Evolutionary conservation across 2,329 filamentous ascomycete species (phyloP), one percentile per base, ranked within the genome.

Genomic region (Daldinia sp.): DNA sequence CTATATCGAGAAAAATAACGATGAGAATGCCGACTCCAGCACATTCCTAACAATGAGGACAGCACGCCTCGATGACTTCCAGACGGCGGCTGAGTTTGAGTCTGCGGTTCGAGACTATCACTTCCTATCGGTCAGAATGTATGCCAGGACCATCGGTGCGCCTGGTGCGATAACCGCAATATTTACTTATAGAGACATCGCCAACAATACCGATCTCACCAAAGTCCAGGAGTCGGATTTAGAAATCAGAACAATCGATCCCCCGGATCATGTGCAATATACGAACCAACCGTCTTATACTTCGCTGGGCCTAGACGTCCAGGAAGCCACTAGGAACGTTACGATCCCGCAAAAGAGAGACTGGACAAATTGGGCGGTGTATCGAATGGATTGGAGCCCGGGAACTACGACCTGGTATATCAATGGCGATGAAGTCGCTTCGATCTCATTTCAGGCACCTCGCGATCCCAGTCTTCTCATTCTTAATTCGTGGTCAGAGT

Each of bases 311-410:
- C 78, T 83, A 39, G 80, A 83, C 35, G 78, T 86, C 48, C 74
- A 81, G 3, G 75, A 79, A 28, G 84, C 88, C 0, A 87, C 86
- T 0, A 73, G 79, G 6, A 86, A 85, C 69, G 81, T 80, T 10
- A 85, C 81, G 2, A 75, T 86, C 44, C 84, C 87, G 1, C 68
- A 80, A 18, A 76, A 78, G 3, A 72, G 77, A 15, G 70, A 77
- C 30, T 89, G 86, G 86, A 81, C 84, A 55, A 80, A 86, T 30
- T 90, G 88, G 87, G 82, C 86, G 26, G 84, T 85, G 2, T 86
- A 90, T 74, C 82, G 88, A 26, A 82, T 90, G 50, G 88, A 90
- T 76, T 90, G 88, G 88, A 83, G 84, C 1, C 81, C 85, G 0
- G 78, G 80, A 20, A 76, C 81, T 54, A 88, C 83, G 60, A 83